These are phyloP conservation scores for Boletus sp. DNA, from an alignment of 1,284 basidiomycete genomes.

Conservation along the genomic window DNA sequence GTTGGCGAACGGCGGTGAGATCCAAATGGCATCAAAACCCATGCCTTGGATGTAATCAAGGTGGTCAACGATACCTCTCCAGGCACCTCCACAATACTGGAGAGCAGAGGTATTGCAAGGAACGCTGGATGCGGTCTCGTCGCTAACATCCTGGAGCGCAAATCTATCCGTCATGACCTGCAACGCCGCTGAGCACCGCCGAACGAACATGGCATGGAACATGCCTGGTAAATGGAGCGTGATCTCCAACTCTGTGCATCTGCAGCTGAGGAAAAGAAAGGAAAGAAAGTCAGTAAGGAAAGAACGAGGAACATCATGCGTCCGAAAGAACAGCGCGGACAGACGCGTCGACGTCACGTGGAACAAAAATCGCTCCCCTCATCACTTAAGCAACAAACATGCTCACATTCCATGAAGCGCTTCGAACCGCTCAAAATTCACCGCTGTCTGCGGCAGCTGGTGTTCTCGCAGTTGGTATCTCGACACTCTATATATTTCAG, in stretches of 20 bases:
- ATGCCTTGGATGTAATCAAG: constrained; percentile 79
- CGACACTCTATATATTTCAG: constrained; percentile 24
- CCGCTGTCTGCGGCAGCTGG: constrained; percentile 15
- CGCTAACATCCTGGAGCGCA: constrained; percentile 54
- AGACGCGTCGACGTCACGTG: constrained; percentile 35
- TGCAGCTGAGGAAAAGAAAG: constrained; percentile 34
- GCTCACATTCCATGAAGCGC: constrained; percentile 13
- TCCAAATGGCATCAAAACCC: constrained; percentile 78
- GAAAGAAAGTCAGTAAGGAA: constrained; percentile 18
- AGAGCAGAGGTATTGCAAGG: constrained; percentile 57
- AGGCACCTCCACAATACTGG: constrained; percentile 76
- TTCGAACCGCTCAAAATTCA: constrained; percentile 11
- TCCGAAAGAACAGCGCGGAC: background rate
- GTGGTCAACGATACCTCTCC: constrained; percentile 69
- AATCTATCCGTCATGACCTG: constrained; percentile 76
- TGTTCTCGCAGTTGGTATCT: constrained; percentile 19
- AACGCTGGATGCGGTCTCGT: constrained; percentile 37
- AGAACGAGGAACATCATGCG: constrained; percentile 15
- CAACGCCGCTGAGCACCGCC: constrained; percentile 1
- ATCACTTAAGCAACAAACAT: constrained; percentile 11
- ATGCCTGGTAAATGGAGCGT: constrained; percentile 47
- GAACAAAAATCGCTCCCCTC: constrained; percentile 26
- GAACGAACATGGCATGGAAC: background rate
- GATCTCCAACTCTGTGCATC: constrained; percentile 44
- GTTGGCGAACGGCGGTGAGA: constrained; percentile 67